Conservation (phyloP, 345 rosid species). For the Boechera stricta region DNA sequence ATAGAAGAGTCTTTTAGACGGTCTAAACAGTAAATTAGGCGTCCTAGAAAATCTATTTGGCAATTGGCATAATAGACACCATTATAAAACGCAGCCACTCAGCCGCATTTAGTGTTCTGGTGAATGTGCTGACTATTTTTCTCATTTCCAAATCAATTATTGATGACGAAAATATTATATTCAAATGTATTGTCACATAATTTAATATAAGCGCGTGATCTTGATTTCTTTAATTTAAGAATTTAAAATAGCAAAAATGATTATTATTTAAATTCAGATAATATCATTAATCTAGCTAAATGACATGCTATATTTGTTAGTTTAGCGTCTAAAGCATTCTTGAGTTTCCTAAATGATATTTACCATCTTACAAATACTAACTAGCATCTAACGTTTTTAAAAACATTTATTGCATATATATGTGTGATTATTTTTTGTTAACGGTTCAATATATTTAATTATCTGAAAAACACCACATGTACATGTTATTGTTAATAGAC, state of each 20-base stretch:
- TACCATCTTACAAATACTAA: background rate
- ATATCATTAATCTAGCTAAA: background rate
- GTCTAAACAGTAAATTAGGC: conserved; percentile 12
- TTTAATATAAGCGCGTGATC: conserved; percentile 1
- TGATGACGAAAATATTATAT: background rate
- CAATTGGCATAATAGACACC: background rate
- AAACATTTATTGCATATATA: too few species aligned
- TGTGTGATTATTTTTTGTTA: background rate
- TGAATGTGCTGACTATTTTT: conserved; percentile 19
- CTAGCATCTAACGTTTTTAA: background rate
- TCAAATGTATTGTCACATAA: conserved; percentile 1
- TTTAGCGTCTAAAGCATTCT: too few species aligned
- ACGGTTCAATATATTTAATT: background rate
- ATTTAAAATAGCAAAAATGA: background rate
- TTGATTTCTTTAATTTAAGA: background rate
- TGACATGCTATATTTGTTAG: background rate
- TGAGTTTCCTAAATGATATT: background rate
- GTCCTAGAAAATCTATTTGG: conserved; percentile 12
- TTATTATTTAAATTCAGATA: too few species aligned
- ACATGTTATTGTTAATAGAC: background rate
- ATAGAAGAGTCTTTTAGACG: background rate
- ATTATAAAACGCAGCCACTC: background rate
- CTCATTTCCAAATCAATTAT: background rate
- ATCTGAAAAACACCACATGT: background rate
- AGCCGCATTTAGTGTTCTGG: conserved; percentile 14